These are phyloP conservation scores for Populus simonii DNA, from an alignment of 345 rosid species.

Conservation along the genomic window DNA sequence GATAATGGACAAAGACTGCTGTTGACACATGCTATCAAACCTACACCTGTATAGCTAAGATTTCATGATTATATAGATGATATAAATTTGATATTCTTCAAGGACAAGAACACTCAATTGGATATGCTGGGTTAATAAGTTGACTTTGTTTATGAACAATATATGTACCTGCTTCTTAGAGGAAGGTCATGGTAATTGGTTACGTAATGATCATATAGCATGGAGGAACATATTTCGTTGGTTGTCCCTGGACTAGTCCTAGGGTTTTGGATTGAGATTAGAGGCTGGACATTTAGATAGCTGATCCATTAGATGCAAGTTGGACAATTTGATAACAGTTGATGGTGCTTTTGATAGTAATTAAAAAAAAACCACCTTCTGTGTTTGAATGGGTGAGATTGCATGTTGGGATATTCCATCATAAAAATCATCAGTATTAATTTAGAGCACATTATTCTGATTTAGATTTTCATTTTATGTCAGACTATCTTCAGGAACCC, in stretches of 20 bases:
- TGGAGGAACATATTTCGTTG: neutral
- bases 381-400: neutral
- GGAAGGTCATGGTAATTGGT: neutral
- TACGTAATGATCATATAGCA: neutral
- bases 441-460: constrained; percentile 9
- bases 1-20: neutral
- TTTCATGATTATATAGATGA: neutral
- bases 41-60: neutral
- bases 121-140: neutral
- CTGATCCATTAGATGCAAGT: neutral
- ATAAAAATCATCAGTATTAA: neutral
- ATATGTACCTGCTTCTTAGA: neutral
- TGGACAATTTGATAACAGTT: neutral
- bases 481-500: constrained; percentile 97
- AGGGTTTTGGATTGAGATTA: neutral
- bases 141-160: neutral
- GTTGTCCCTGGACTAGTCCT: neutral
- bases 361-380: neutral
- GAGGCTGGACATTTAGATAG: neutral
- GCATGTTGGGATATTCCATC: constrained; percentile 6
- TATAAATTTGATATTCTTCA: neutral
- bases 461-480: constrained; percentile 13
- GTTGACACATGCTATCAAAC: neutral
- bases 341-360: neutral
- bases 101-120: neutral